Evolutionary conservation across 2,329 filamentous ascomycete genomes (phyloP), one percentile per base, ranked within the genome.

Genomic region (Fusarium praegraminearum): DNA sequence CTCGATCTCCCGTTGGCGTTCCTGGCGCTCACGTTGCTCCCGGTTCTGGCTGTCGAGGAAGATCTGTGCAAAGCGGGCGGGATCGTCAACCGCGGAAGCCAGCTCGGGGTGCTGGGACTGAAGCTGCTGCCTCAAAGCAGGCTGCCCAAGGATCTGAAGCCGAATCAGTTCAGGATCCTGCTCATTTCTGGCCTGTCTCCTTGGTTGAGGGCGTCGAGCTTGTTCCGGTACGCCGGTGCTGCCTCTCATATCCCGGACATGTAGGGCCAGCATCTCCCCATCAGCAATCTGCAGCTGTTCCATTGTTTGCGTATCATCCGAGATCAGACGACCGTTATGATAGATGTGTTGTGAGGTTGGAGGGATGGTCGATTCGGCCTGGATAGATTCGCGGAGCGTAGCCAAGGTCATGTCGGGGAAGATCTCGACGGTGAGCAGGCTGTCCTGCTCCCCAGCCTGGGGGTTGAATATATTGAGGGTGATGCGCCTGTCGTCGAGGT

Each of bases 231-330:
- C 77, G 49, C 80, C 79, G 36, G 82, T 82, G 75, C 77, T 84
- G 69, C 83, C 84, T 70, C 82, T 82, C 81, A 85, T 86, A 72
- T 89, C 85, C 65, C 88, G 81, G 64, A 97, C 91, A 77, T 97
- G 92, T 72, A 98, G 87, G 32, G 92, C 93, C 70, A 99, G 84
- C 92, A 99, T 94, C 76, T 98, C 96, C 57, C 93, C 93, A 81
- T 98, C 93, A 50, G 85, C 88, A 74, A 99, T 91, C 43, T 91
- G 87, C 33, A 94, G 87, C 75, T 95, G 87, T 72, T 94, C 89
- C 76, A 99, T 87, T 5, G 94, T 97, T 79, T 94, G 91, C 62
- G 86, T 81, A 75, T 94, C 91, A 80, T 94, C 90, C 71, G 84
- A 86, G 57, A 99, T 89, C 43, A 94, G 87, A 70, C 89, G 88